Percentiles rank a stretch among this genome's conserved stretches.
phyloP scores from a whole-genome alignment of 306 rosid species.

The Canavalia gladiata region DNA sequence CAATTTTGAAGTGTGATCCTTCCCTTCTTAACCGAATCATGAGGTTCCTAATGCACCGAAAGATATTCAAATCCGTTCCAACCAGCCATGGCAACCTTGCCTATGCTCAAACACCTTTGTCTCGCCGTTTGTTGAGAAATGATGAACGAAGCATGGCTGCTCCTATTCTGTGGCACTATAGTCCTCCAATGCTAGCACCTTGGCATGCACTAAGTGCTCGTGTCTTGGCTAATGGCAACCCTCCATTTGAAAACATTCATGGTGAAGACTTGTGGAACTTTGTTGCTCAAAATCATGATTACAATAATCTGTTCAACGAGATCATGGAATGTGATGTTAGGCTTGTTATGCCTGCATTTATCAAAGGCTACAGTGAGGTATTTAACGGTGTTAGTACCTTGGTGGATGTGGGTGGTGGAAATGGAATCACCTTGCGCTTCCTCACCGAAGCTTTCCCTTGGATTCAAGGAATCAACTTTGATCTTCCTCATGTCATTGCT shows the following conservation, averaged over 20 bases:
- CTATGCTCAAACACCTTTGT: no score
- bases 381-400: constrained; percentile 53
- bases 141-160: no score
- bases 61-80: constrained; percentile 55
- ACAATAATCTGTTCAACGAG: constrained; percentile 56
- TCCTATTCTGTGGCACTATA: background rate
- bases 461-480: constrained; percentile 67
- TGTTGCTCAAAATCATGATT: constrained; percentile 30
- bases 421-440: constrained; percentile 52
- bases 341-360: constrained; percentile 28
- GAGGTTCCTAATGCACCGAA: constrained; percentile 60
- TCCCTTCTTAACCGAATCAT: constrained; percentile 54
- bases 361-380: constrained; percentile 46
- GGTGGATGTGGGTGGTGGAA: constrained; percentile 79
- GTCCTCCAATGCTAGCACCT: constrained; percentile 48
- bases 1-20: constrained; percentile 52
- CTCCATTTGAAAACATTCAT: constrained; percentile 52
- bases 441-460: constrained; percentile 53
- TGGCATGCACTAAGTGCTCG: constrained; percentile 44
- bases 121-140: no score
- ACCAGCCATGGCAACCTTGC: background rate
- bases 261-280: constrained; percentile 61
- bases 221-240: constrained; percentile 4
- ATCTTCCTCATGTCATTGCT: constrained; percentile 65
- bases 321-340: constrained; percentile 63